phyloP scores from a whole-genome alignment of 176 grass and related monocot genomes.

The Alopecurus myosuroides region DNA sequence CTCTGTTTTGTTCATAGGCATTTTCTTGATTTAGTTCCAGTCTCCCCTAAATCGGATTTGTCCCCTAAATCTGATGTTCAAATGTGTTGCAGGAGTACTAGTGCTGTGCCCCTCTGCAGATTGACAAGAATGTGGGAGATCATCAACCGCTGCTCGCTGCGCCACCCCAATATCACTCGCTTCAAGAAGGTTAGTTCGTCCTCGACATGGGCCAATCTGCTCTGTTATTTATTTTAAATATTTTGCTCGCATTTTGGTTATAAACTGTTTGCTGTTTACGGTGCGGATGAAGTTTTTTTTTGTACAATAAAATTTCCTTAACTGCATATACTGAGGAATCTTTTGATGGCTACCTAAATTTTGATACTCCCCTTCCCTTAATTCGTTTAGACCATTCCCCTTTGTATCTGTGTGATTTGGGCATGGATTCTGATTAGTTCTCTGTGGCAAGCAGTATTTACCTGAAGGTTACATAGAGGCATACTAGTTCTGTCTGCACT shows the following conservation, averaged over 20 bases:
- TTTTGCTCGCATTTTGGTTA: too few relatives aligned
- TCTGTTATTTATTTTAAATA: neutral
- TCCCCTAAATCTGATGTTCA: too few relatives aligned
- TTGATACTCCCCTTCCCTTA: neutral
- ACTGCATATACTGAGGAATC: constrained; percentile 22
- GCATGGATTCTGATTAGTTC: neutral
- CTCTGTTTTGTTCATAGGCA: too few relatives aligned
- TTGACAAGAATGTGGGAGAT: constrained; percentile 96
- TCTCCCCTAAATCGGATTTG: too few relatives aligned
- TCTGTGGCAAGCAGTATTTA: neutral
- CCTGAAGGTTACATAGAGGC: neutral
- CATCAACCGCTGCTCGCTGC: constrained; percentile 90
- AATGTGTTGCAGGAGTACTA: too few relatives aligned
- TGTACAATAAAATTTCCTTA: neutral
- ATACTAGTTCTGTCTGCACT: neutral
- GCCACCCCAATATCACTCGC: constrained; percentile 93
- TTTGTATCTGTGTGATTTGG: constrained; percentile 1
- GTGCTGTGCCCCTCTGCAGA: constrained; percentile 40
- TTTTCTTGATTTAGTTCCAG: too few relatives aligned
- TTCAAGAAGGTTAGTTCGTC: constrained; percentile 73
- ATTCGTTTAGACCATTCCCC: constrained; percentile 1
- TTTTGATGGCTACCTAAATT: constrained; percentile 32
- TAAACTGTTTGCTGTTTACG: too few relatives aligned
- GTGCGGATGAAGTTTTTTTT: neutral
- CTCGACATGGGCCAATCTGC: neutral